Evolutionary conservation across 345 rosid species (phyloP).

Genomic region (Tarenaya hassleriana): DNA sequence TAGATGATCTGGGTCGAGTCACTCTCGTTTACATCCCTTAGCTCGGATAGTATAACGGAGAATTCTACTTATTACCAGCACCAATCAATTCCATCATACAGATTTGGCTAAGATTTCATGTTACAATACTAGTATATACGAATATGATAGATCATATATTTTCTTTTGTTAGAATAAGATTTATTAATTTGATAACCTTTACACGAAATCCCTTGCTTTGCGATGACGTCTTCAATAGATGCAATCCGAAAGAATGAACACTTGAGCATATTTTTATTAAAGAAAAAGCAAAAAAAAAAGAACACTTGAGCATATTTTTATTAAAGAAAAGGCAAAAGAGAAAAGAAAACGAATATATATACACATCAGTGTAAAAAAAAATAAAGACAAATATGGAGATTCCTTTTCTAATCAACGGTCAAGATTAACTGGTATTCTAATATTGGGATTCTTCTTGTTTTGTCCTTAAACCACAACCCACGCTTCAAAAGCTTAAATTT

Average conservation of each 20-base stretch:
- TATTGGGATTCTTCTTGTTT: background rate
- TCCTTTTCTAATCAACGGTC: background rate
- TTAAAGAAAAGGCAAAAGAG: background rate
- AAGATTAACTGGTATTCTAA: slow-evolving; percentile 6
- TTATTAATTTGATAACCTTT: too few species aligned
- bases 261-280: too few species aligned
- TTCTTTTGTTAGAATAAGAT: slow-evolving; percentile 5
- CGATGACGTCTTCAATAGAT: background rate
- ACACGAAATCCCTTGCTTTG: slow-evolving; percentile 22
- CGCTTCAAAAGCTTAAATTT: slow-evolving; percentile 17
- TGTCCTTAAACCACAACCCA: slow-evolving; percentile 14
- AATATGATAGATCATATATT: background rate
- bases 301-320: slow-evolving; percentile 6
- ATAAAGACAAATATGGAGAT: background rate
- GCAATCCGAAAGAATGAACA: too few species aligned
- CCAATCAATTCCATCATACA: too few species aligned
- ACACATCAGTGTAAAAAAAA: too few species aligned
- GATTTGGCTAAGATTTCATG: background rate
- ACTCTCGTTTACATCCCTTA: too few species aligned
- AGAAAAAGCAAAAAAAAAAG: background rate
- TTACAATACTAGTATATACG: too few species aligned
- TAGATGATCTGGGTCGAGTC: too few species aligned
- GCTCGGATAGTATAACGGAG: too few species aligned
- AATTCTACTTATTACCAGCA: too few species aligned
- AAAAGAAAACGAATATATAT: background rate